Percentiles rank a stretch among this genome's conserved stretches.
These are phyloP conservation scores for Podospora pseudocomata DNA, from an alignment of 495 filamentous ascomycete genomes.

Conservation along the genomic window DNA sequence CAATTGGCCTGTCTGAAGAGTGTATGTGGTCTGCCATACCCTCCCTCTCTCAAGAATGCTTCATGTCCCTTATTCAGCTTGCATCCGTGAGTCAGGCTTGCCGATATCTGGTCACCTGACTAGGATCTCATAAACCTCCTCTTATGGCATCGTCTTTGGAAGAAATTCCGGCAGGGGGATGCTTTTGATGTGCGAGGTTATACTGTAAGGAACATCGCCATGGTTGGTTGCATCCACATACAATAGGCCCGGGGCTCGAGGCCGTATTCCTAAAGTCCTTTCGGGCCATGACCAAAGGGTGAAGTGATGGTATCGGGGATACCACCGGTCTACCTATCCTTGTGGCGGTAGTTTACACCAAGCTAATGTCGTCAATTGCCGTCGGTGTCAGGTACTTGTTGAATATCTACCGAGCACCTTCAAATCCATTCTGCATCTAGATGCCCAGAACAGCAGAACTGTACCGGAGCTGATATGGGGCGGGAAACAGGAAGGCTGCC, in stretches of 20 bases:
- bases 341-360: conserved; percentile 10
- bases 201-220: not conserved
- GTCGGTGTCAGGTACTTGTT: conserved; percentile 3
- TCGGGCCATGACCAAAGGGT: no score
- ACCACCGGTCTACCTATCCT: not conserved
- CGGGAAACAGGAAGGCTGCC: not conserved
- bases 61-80: conserved; percentile 18
- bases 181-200: not conserved
- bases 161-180: not conserved
- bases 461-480: not conserved
- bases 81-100: conserved; percentile 12
- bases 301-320: not conserved
- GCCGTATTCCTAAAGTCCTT: no score
- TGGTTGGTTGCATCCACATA: not conserved
- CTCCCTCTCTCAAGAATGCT: conserved; percentile 8
- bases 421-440: not conserved
- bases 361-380: conserved; percentile 18
- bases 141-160: no score
- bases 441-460: not conserved
- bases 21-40: conserved; percentile 16
- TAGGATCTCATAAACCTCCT: not conserved
- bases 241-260: not conserved
- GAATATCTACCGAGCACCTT: not conserved
- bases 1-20: not conserved
- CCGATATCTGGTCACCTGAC: not conserved